Conservation (phyloP, 2,329 filamentous ascomycete species). For the Cladosporium sp. region DNA sequence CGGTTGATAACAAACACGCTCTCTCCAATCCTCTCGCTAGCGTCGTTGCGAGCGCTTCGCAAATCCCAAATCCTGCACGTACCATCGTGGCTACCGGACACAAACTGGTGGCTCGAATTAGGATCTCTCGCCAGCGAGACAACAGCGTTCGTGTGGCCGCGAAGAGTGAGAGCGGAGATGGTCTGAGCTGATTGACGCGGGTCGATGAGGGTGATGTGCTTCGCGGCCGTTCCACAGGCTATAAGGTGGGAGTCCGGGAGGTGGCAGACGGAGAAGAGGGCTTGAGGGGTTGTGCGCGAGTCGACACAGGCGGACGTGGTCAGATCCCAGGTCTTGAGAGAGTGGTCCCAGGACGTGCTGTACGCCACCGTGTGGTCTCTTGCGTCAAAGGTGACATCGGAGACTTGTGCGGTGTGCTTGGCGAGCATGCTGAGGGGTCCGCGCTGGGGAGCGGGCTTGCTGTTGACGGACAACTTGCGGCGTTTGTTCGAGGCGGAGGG, state of each 20-base stretch:
- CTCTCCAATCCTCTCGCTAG: conserved; percentile 54
- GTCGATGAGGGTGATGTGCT: conserved; percentile 90
- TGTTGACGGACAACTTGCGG: conserved; percentile 55
- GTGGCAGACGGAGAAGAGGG: conserved; percentile 73
- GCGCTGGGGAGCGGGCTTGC: conserved; percentile 59
- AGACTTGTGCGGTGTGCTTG: conserved; percentile 69
- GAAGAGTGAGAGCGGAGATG: conserved; percentile 82
- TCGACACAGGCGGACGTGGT: conserved; percentile 75
- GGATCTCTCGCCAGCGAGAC: conserved; percentile 57
- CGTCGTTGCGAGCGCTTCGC: conserved; percentile 55
- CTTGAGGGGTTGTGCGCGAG: conserved; percentile 76
- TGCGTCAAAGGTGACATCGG: conserved; percentile 78
- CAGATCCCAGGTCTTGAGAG: conserved; percentile 84
- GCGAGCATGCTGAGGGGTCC: conserved; percentile 72
- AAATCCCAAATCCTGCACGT: conserved; percentile 94
- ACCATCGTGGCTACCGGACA: conserved; percentile 86
- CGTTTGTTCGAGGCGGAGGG: conserved; percentile 68
- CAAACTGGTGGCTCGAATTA: conserved; percentile 67
- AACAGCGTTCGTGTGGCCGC: conserved; percentile 76
- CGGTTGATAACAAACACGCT: conserved; percentile 72
- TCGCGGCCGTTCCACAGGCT: conserved; percentile 73
- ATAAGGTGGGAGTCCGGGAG: conserved; percentile 62
- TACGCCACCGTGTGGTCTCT: conserved; percentile 85
- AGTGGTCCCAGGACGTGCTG: conserved; percentile 86
- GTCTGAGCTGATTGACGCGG: conserved; percentile 72